Conservation (phyloP, 129 eudicot genomes). For the Artemisia argyi region DNA sequence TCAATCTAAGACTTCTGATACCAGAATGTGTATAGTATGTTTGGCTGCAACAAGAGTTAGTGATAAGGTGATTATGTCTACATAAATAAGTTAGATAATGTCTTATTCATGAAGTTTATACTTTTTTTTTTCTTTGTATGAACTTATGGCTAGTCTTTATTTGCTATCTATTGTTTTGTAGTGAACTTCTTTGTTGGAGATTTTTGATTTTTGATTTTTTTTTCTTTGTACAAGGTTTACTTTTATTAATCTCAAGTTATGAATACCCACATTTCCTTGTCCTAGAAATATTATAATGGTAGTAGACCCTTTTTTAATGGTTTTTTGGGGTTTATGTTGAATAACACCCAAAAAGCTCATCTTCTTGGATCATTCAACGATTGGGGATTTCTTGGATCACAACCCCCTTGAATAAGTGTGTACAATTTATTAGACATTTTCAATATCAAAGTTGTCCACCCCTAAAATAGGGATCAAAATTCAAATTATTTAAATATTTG, state of each 20-base stretch:
- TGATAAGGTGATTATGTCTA: no score
- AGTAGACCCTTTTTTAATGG: not conserved
- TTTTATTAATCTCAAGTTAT: not conserved
- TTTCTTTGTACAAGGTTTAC: not conserved
- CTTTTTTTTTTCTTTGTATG: no score
- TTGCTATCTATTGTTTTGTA: no score
- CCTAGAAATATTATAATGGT: conserved; percentile 14
- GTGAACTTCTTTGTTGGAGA: no score
- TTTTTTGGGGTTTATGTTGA: conserved; percentile 18
- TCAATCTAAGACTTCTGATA: no score
- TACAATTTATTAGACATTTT: not conserved
- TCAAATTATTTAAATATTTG: not conserved
- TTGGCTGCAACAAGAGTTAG: no score
- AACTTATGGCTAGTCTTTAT: no score
- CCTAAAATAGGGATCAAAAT: conserved; percentile 16
- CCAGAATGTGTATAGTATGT: no score
- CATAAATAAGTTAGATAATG: no score
- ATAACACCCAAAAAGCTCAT: conserved; percentile 24
- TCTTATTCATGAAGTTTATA: no score
- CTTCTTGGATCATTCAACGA: conserved; percentile 39
- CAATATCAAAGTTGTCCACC: conserved; percentile 8
- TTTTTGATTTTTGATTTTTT: no score
- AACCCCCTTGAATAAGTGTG: conserved; percentile 15
- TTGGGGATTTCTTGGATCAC: conserved; percentile 38
- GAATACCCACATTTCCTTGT: conserved; percentile 5